A percentile compares a stretch with the other conserved stretches of the same genome.
Evolutionary conservation across 2,329 filamentous ascomycete genomes (phyloP).

Genomic region (Paecilomyces variotii): DNA sequence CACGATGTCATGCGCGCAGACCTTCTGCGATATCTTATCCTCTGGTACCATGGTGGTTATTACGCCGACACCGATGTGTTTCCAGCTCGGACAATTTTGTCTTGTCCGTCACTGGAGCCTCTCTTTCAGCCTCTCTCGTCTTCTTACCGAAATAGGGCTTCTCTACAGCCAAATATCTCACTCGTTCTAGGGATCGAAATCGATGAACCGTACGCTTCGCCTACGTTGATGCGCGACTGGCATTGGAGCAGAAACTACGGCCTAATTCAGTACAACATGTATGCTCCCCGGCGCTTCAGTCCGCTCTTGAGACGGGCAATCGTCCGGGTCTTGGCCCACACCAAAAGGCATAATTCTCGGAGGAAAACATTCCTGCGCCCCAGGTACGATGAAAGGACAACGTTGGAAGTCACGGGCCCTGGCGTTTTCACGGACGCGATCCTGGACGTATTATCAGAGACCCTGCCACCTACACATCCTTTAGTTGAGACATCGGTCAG

Average conservation of each 20-base stretch:
- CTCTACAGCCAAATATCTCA: constrained; percentile 16
- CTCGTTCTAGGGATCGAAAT: constrained; percentile 27
- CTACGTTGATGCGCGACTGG: constrained; percentile 22
- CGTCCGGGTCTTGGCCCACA: constrained; percentile 24
- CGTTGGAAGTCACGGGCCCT: constrained; percentile 25
- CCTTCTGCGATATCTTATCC: constrained; percentile 28
- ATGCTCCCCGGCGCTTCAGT: constrained; percentile 27
- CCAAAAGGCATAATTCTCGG: constrained; percentile 15
- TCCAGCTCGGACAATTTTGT: constrained; percentile 18
- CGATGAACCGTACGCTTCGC: constrained; percentile 27
- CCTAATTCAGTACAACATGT: constrained; percentile 27
- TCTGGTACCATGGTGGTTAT: constrained; percentile 30
- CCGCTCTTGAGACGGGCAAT: constrained; percentile 23
- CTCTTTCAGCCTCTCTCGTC: constrained; percentile 7
- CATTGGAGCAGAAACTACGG: constrained; percentile 27
- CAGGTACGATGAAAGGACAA: constrained; percentile 18
- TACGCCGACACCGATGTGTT: constrained; percentile 27
- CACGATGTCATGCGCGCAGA: constrained; percentile 47
- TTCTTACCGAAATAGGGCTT: background rate
- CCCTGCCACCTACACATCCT: constrained; percentile 17
- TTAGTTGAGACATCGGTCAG: constrained; percentile 16
- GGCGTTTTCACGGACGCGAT: constrained; percentile 27
- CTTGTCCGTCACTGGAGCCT: constrained; percentile 18
- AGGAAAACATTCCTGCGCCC: constrained; percentile 8
- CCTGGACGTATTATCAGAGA: constrained; percentile 21